Base-by-base conservation (phyloP, 306 rosid species). In the Ormosia emarginata region DNA sequence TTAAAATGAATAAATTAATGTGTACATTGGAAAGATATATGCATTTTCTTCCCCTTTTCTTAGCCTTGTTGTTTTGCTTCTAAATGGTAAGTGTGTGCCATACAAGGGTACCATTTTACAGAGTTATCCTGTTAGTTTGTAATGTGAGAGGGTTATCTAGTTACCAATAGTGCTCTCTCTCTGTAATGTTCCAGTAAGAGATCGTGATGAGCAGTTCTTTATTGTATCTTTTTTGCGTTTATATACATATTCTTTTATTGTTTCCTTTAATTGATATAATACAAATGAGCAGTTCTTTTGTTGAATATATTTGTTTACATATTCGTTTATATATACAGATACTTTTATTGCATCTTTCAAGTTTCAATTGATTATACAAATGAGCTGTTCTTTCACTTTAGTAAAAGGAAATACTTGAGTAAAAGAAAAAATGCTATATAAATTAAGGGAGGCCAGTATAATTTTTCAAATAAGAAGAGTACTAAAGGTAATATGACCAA, bases 1-100 rank as follows among this genome's bases (percentile, higher is more conserved):
- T 84, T 70, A 85, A 67, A 84, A 74, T 79, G 80, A 89, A 85
- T 91, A 89, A 92, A 62, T 83, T 86, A 84, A 72, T 78, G 79
- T 87, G 91, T 86, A 86, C 47, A 85, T 74, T 69, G 79, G 84
- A 71, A 72, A 77, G 40, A 71, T 62, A 80, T 79, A 67, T 58
- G 78, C 63, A 74, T 83, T 67, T 64, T 33, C 46, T 62, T 50
- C 57, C 30, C 2, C 13, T 32, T 67, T 9, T 32, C 55, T 33
- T 59, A 3, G 75, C 32, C 43, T 33, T 40, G 33, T 59, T 32
- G 24, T 24, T 55, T 17, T 30, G 63, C 79, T 69, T 79, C 32
- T 77, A 72, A 77, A 37, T 57, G 50, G 46, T 73, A 59, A 74
- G 77, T 83, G 82, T 52, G 68, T 67, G 74, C 89, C 87, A 77